Conservation (phyloP, 345 rosid genomes). For the Excoecaria cochinchinensis region DNA sequence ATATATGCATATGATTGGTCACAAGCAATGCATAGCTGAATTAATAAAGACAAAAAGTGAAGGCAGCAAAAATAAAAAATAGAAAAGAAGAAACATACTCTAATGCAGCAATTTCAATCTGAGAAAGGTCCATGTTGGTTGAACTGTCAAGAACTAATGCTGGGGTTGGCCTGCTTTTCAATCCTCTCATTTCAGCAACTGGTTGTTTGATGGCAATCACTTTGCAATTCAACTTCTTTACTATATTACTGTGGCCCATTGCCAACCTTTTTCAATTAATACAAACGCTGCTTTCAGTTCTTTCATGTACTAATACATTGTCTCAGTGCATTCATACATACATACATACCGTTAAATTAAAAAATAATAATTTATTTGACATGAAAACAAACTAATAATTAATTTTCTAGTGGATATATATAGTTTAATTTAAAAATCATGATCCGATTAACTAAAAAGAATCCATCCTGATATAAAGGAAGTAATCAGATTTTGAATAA, state of each 20-base stretch:
- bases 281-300: slow-evolving; percentile 18
- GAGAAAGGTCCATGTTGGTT: slow-evolving; percentile 68
- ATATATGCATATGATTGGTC: neutral
- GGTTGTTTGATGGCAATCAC: slow-evolving; percentile 67
- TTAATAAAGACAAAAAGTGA: neutral
- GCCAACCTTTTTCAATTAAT: slow-evolving; percentile 49
- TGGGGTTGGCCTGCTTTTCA: slow-evolving; percentile 14
- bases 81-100: slow-evolving; percentile 39
- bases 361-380: neutral
- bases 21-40: neutral
- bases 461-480: no score
- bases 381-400: neutral
- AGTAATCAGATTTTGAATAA: no score
- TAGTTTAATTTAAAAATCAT: neutral
- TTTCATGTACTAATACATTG: neutral
- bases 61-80: no score
- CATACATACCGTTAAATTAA: neutral
- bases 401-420: no score
- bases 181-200: slow-evolving; percentile 5
- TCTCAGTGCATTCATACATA: no score
- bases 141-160: slow-evolving; percentile 30
- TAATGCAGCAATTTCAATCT: slow-evolving; percentile 52
- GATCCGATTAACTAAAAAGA: neutral
- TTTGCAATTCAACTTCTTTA: slow-evolving; percentile 50
- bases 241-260: slow-evolving; percentile 40